These are phyloP conservation scores for Coemansia aciculifera DNA, from an alignment of 192 early-diverging fungal species.

Conservation along the genomic window DNA sequence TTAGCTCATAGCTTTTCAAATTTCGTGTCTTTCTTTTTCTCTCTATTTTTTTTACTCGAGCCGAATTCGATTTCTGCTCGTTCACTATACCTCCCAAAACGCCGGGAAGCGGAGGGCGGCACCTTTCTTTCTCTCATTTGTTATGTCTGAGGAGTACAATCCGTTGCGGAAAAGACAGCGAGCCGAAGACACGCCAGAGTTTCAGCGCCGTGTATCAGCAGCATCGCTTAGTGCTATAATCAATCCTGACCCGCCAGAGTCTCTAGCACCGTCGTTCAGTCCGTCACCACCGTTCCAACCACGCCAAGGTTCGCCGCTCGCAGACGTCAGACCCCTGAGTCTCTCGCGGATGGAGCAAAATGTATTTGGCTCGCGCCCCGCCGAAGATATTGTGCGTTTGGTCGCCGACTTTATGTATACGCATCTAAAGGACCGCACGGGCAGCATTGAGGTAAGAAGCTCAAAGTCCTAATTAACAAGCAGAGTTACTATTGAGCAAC, in stretches of 20 bases:
- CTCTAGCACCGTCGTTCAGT: conserved; percentile 7
- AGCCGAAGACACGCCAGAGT: conserved; percentile 29
- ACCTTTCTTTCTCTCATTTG: conserved; percentile 1
- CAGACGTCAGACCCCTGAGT: conserved; percentile 22
- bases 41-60: not conserved
- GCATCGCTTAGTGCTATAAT: conserved; percentile 48
- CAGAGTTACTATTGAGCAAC: not conserved
- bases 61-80: not conserved
- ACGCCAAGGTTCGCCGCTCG: not conserved
- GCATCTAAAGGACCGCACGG: conserved; percentile 50
- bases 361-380: conserved; percentile 62
- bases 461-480: not conserved
- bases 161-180: conserved; percentile 44
- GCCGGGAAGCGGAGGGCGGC: not conserved
- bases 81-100: not conserved
- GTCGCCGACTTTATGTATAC: conserved; percentile 67
- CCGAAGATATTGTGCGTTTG: conserved; percentile 62
- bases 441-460: conserved; percentile 23
- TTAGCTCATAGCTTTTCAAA: not conserved
- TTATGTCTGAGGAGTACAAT: conserved; percentile 4
- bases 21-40: not conserved
- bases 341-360: conserved; percentile 57
- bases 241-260: conserved; percentile 36
- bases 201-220: conserved; percentile 43
- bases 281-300: conserved; percentile 35